phyloP scores from a whole-genome alignment of 371 early-diverging fungal genomes.

The Zopfochytrium polystomum region DNA sequence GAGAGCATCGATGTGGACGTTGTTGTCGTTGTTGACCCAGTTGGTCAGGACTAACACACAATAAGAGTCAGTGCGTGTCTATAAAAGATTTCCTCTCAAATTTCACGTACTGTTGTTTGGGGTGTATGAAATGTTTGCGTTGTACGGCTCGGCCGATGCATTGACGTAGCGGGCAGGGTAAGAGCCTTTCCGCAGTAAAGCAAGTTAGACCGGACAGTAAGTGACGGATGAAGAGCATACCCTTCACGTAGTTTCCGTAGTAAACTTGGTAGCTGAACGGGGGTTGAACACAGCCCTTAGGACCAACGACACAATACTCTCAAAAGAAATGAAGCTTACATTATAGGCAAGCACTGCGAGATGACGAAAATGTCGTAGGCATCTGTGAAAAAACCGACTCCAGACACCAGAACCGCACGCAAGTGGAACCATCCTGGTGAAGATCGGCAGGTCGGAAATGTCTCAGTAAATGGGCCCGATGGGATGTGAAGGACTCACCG shows the following conservation, averaged over 20 bases:
- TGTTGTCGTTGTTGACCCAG: slow-evolving; percentile 59
- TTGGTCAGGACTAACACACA: slow-evolving; percentile 5
- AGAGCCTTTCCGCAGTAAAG: slow-evolving; percentile 16
- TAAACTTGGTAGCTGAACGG: slow-evolving; percentile 1
- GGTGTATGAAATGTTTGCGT: slow-evolving; percentile 8
- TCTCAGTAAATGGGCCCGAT: slow-evolving; percentile 75
- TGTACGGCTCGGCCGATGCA: background rate
- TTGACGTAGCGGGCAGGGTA: background rate
- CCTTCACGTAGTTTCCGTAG: background rate
- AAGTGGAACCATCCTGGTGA: background rate
- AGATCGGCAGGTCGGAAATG: slow-evolving; percentile 62
- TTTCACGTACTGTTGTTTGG: slow-evolving; percentile 12
- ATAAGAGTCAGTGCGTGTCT: no score
- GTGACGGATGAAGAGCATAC: background rate
- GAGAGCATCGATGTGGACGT: slow-evolving; percentile 39
- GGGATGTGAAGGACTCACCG: slow-evolving; percentile 71
- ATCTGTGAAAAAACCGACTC: slow-evolving; percentile 64
- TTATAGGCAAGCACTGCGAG: no score
- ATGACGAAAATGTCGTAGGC: slow-evolving; percentile 82
- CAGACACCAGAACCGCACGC: no score
- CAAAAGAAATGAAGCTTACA: slow-evolving; percentile 72
- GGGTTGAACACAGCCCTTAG: background rate
- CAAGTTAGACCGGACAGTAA: background rate
- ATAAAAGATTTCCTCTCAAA: no score
- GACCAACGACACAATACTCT: slow-evolving; percentile 5